Conservation (phyloP, 2,329 filamentous ascomycete genomes). For the Hypoxylon sp. region DNA sequence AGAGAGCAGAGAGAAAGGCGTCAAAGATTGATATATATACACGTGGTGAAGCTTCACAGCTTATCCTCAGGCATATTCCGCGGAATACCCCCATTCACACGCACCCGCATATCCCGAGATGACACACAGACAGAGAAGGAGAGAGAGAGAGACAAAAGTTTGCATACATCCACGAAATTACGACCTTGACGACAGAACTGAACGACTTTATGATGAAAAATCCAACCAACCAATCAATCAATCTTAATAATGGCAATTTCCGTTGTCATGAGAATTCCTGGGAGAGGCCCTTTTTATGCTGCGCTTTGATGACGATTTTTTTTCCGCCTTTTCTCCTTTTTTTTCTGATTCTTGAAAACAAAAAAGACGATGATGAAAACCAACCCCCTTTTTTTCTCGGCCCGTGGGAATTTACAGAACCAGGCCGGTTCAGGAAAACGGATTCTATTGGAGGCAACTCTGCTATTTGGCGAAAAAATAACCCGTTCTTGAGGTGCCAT, state of each 20-base stretch:
- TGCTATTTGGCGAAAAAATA: constrained; percentile 37
- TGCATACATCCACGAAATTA: constrained; percentile 56
- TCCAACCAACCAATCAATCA: constrained; percentile 35
- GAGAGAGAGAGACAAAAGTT: constrained; percentile 54
- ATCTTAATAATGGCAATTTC: constrained; percentile 42
- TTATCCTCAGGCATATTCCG: constrained; percentile 54
- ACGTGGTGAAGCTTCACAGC: constrained; percentile 58
- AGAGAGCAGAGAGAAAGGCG: constrained; percentile 36
- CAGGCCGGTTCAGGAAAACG: constrained; percentile 49
- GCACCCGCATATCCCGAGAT: constrained; percentile 48
- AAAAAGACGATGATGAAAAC: constrained; percentile 45
- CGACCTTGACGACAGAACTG: constrained; percentile 52
- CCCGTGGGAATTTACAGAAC: constrained; percentile 47
- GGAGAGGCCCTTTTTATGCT: constrained; percentile 28
- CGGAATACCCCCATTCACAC: constrained; percentile 51
- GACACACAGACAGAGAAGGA: constrained; percentile 38
- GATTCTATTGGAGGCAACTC: constrained; percentile 47
- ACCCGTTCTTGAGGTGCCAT: constrained; percentile 23
- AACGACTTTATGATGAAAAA: constrained; percentile 48
- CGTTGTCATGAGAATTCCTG: constrained; percentile 42
- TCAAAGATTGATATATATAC: constrained; percentile 56
- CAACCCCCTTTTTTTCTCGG: constrained; percentile 23
- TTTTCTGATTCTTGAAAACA: constrained; percentile 28
- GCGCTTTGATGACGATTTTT: constrained; percentile 38
- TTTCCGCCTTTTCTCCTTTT: constrained; percentile 40